These are phyloP conservation scores for Plasmodium blacklocki DNA, from an alignment of 169 alveolate species.

Conservation along the genomic window DNA sequence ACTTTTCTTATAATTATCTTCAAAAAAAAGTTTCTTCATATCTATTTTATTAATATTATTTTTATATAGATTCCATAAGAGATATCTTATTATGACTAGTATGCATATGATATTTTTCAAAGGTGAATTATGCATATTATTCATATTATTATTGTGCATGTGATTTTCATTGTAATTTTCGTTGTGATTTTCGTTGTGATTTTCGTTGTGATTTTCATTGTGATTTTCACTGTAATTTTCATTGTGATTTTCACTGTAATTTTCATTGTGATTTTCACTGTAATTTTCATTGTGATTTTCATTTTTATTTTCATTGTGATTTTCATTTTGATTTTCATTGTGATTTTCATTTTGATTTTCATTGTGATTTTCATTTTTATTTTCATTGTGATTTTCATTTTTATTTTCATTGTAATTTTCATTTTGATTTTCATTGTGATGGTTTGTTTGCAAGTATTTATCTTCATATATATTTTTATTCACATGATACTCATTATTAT, in stretches of 20 bases:
- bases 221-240: not conserved
- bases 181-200: not conserved
- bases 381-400: not conserved
- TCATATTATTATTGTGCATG: too few relatives aligned
- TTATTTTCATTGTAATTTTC: not conserved
- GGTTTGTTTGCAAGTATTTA: not conserved
- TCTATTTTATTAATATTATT: constrained; percentile 10
- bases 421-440: not conserved
- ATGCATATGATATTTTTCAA: constrained; percentile 15
- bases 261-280: not conserved
- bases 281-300: not conserved
- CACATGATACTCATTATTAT: too few relatives aligned
- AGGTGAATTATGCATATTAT: not conserved
- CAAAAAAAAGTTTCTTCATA: constrained; percentile 35
- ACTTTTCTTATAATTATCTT: constrained; percentile 40
- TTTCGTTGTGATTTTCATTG: not conserved
- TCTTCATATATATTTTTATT: too few relatives aligned
- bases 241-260: not conserved
- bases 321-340: not conserved
- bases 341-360: not conserved
- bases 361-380: not conserved
- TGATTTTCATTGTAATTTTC: not conserved
- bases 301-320: not conserved
- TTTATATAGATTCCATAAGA: constrained; percentile 3
- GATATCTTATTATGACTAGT: constrained; percentile 20